These are phyloP conservation scores for Arthonia radiata DNA, from an alignment of 495 filamentous ascomycete species.

Conservation along the genomic window DNA sequence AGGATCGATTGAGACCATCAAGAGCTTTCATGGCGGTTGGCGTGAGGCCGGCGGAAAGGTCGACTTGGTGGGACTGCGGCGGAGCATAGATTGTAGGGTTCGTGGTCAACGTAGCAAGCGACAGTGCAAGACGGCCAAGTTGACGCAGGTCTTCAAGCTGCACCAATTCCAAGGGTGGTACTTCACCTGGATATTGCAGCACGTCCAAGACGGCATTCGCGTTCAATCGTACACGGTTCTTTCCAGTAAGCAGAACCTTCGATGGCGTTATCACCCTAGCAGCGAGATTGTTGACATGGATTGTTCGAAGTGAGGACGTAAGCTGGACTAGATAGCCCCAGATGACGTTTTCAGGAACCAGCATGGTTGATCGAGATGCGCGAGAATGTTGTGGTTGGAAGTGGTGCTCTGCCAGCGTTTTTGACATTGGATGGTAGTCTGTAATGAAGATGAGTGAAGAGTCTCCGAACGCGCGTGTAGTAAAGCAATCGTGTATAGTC, in stretches of 20 bases:
- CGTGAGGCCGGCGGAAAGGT: no score
- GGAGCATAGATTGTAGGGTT: slow-evolving; percentile 24
- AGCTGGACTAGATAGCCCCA: slow-evolving; percentile 92
- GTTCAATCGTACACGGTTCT: slow-evolving; percentile 67
- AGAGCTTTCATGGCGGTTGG: no score
- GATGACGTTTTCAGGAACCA: slow-evolving; percentile 50
- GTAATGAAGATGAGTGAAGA: slow-evolving; percentile 86
- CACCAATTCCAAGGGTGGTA: slow-evolving; percentile 41
- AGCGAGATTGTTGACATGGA: slow-evolving; percentile 59
- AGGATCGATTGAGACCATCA: no score
- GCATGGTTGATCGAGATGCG: slow-evolving; percentile 17
- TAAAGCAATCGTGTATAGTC: slow-evolving; percentile 76
- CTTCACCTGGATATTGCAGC: slow-evolving; percentile 43
- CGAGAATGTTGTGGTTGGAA: slow-evolving; percentile 32
- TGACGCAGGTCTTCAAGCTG: slow-evolving; percentile 74
- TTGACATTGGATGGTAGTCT: slow-evolving; percentile 75
- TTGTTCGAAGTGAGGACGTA: slow-evolving; percentile 61
- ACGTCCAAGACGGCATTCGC: slow-evolving; percentile 76
- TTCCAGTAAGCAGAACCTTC: slow-evolving; percentile 66
- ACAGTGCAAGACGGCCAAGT: slow-evolving; percentile 62
- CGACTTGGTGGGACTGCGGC: no score
- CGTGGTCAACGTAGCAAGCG: slow-evolving; percentile 42
- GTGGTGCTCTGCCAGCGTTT: slow-evolving; percentile 70
- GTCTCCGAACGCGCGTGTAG: slow-evolving; percentile 75
- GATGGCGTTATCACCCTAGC: slow-evolving; percentile 59